Percentiles rank a stretch among this genome's conserved stretches.
phyloP scores from a whole-genome alignment of 768 basidiomycete genomes.

The Coprinellus micaceus region DNA sequence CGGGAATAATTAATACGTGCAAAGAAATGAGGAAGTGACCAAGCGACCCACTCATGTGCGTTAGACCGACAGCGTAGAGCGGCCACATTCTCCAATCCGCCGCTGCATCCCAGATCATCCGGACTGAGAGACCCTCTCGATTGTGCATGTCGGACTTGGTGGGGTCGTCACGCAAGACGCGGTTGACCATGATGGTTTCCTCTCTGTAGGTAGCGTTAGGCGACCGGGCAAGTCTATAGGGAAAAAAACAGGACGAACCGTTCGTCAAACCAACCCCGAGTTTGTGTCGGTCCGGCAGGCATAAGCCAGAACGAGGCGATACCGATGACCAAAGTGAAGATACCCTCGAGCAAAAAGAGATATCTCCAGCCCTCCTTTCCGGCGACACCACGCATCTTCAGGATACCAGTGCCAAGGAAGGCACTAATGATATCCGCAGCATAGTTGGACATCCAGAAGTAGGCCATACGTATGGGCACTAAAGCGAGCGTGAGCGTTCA shows the following conservation, averaged over 20 bases:
- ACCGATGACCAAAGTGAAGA: constrained; percentile 48
- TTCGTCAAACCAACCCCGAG: constrained; percentile 65
- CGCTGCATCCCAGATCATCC: constrained; percentile 48
- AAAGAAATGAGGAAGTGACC: neutral
- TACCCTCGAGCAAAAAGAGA: constrained; percentile 54
- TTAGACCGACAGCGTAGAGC: constrained; percentile 52
- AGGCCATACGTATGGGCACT: constrained; percentile 66
- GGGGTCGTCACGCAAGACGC: constrained; percentile 62
- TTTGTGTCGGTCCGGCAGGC: constrained; percentile 63
- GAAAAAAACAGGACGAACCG: constrained; percentile 29
- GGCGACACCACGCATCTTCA: constrained; percentile 47
- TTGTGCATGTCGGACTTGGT: constrained; percentile 70
- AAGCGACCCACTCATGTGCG: constrained; percentile 45
- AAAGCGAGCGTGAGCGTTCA: neutral
- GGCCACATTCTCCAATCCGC: constrained; percentile 67
- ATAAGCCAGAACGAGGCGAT: constrained; percentile 52
- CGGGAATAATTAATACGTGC: neutral
- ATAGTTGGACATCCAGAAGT: constrained; percentile 66
- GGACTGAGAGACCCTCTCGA: constrained; percentile 52
- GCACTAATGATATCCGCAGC: constrained; percentile 50
- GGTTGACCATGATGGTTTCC: constrained; percentile 62
- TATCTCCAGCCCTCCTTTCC: constrained; percentile 59
- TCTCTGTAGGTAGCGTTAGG: constrained; percentile 33
- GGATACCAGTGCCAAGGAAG: constrained; percentile 64
- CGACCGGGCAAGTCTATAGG: neutral